A percentile compares a stretch with the other conserved stretches of the same genome.
phyloP scores from a whole-genome alignment of 1,284 basidiomycete species.

The Trichosporon ovoides region DNA sequence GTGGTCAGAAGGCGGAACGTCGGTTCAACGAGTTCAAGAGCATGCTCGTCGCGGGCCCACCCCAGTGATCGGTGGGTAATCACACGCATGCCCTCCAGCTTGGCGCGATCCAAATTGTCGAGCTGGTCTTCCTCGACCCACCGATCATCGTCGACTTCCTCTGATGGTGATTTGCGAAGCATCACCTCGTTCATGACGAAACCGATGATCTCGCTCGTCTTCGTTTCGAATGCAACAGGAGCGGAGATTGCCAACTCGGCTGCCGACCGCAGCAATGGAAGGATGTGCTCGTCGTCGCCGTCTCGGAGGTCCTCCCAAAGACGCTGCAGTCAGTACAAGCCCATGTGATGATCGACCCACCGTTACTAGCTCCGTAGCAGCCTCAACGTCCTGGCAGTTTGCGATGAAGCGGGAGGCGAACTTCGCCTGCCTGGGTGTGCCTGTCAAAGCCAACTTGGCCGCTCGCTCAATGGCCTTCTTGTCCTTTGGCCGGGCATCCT shows the following conservation, averaged over 20 bases:
- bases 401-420: slow-evolving; percentile 77
- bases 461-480: slow-evolving; percentile 64
- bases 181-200: slow-evolving; percentile 71
- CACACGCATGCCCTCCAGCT: slow-evolving; percentile 69
- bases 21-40: slow-evolving; percentile 63
- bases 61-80: slow-evolving; percentile 71
- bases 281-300: slow-evolving; percentile 56
- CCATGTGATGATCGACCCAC: slow-evolving; percentile 51
- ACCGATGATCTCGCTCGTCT: slow-evolving; percentile 64
- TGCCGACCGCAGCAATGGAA: slow-evolving; percentile 66
- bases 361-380: slow-evolving; percentile 59
- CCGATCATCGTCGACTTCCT: slow-evolving; percentile 49
- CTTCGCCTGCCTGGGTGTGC: slow-evolving; percentile 70
- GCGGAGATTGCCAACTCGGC: slow-evolving; percentile 67
- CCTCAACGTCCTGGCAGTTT: slow-evolving; percentile 56
- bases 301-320: slow-evolving; percentile 56
- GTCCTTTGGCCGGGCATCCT: slow-evolving; percentile 58
- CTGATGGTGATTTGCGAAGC: slow-evolving; percentile 55
- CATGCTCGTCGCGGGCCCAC: slow-evolving; percentile 58
- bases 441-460: slow-evolving; percentile 58
- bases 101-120: slow-evolving; percentile 54
- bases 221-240: slow-evolving; percentile 68
- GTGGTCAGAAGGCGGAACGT: slow-evolving; percentile 68
- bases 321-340: slow-evolving; percentile 5
- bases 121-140: slow-evolving; percentile 69